phyloP scores from a whole-genome alignment of 2,329 filamentous ascomycete genomes.

The Fusarium veterinarium region DNA sequence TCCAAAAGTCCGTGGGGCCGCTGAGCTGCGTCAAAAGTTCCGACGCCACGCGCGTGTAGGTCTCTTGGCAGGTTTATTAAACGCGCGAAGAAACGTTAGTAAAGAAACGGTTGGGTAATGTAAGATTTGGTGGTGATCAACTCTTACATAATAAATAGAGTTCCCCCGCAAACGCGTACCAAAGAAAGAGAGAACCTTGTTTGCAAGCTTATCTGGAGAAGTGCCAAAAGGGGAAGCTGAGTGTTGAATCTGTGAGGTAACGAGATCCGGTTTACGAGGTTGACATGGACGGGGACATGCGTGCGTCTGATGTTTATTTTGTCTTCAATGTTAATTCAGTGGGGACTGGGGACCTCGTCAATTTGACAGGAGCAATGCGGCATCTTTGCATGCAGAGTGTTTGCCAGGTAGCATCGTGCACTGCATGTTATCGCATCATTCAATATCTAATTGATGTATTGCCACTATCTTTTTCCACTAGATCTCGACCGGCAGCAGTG shows the following conservation, averaged over 20 bases:
- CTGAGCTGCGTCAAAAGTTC: slow-evolving; percentile 27
- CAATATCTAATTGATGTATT: background rate
- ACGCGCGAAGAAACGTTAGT: background rate
- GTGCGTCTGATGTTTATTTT: background rate
- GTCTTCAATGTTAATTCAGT: slow-evolving; percentile 24
- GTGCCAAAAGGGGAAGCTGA: slow-evolving; percentile 23
- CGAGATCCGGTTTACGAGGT: slow-evolving; percentile 5
- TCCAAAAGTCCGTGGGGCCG: slow-evolving; percentile 35
- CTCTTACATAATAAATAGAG: slow-evolving; percentile 17
- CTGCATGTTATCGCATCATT: background rate
- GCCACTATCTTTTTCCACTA: background rate
- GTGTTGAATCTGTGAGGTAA: slow-evolving; percentile 20
- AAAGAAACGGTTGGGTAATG: background rate
- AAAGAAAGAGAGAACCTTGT: slow-evolving; percentile 8
- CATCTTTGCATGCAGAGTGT: background rate
- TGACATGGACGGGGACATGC: background rate
- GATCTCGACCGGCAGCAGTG: background rate
- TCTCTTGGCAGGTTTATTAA: slow-evolving; percentile 6
- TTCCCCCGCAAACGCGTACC: slow-evolving; percentile 8
- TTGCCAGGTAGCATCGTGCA: background rate
- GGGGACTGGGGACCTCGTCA: slow-evolving; percentile 5
- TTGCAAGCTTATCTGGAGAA: slow-evolving; percentile 20
- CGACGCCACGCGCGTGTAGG: slow-evolving; percentile 21
- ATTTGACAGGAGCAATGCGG: background rate
- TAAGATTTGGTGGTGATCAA: background rate